These are phyloP conservation scores for Moricandia moricandioides DNA, from an alignment of 345 rosid species.

Conservation along the genomic window DNA sequence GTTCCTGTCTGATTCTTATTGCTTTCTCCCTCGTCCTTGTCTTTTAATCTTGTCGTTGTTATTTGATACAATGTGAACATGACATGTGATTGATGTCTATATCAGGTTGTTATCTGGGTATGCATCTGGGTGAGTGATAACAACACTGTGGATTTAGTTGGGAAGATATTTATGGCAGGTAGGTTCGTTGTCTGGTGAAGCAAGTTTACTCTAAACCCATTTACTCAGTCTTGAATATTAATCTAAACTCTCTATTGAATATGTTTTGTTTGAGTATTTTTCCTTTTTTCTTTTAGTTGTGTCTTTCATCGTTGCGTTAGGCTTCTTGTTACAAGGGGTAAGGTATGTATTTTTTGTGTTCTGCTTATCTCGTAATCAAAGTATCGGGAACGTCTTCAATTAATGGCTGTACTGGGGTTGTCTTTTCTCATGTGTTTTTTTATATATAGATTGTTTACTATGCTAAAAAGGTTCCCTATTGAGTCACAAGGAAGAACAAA, in stretches of 20 bases:
- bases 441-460: conserved; percentile 75
- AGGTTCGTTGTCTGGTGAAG: conserved; percentile 23
- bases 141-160: conserved; percentile 64
- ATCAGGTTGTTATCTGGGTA: conserved; percentile 84
- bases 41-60: not conserved
- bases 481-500: conserved; percentile 97
- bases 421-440: conserved; percentile 8
- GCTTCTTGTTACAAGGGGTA: conserved; percentile 95
- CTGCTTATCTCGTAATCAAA: not conserved
- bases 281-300: conserved; percentile 50
- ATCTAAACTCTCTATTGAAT: not conserved
- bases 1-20: conserved; percentile 11
- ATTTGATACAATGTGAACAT: conserved; percentile 2
- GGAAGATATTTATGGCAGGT: conserved; percentile 92
- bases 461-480: conserved; percentile 92
- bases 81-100: conserved; percentile 16
- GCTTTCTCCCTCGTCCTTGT: not conserved
- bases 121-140: conserved; percentile 82
- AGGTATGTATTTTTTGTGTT: conserved; percentile 47
- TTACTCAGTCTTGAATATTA: not conserved
- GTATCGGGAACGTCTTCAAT: not conserved
- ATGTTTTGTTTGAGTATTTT: not conserved
- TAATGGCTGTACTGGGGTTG: not conserved
- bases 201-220: conserved; percentile 9
- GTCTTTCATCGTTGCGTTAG: conserved; percentile 82